Percentiles rank a stretch among this genome's conserved stretches.
Conservation (phyloP, 306 rosid species). For the Erythrophleum fordii region DNA sequence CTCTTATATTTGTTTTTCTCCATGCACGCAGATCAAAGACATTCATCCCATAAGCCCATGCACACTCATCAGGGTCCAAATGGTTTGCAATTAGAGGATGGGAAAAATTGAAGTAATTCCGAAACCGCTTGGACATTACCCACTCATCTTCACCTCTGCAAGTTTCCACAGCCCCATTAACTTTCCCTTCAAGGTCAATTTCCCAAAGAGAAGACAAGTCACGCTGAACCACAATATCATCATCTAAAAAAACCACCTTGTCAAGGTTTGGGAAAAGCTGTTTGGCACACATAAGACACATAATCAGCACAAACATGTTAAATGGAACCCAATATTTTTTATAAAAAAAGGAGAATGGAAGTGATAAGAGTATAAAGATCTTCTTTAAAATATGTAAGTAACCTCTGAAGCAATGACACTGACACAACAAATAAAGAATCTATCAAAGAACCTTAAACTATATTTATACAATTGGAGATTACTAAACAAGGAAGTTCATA, state of each 20-base stretch:
- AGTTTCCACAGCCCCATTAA: conserved; percentile 64
- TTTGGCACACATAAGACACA: conserved; percentile 41
- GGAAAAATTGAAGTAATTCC: conserved; percentile 55
- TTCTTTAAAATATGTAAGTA: neutral
- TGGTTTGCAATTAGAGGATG: conserved; percentile 47
- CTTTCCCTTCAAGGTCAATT: conserved; percentile 58
- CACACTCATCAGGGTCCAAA: conserved; percentile 61
- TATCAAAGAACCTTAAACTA: neutral
- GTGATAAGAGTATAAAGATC: neutral
- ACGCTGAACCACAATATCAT: conserved; percentile 57
- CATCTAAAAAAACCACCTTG: conserved; percentile 74
- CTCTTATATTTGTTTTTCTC: conserved; percentile 51
- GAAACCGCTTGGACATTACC: conserved; percentile 60
- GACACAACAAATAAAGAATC: neutral
- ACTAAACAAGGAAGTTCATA: neutral
- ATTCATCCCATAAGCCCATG: conserved; percentile 69
- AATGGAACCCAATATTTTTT: conserved; percentile 15
- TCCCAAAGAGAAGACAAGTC: conserved; percentile 62
- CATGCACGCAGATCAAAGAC: conserved; percentile 54
- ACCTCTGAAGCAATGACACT: neutral
- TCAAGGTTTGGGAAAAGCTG: conserved; percentile 96
- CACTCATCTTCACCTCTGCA: conserved; percentile 60
- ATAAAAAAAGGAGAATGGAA: neutral
- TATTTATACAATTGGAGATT: neutral
- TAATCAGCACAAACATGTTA: conserved; percentile 37